Conservation (phyloP, 306 rosid species). For the Cicer pinnatifidum region DNA sequence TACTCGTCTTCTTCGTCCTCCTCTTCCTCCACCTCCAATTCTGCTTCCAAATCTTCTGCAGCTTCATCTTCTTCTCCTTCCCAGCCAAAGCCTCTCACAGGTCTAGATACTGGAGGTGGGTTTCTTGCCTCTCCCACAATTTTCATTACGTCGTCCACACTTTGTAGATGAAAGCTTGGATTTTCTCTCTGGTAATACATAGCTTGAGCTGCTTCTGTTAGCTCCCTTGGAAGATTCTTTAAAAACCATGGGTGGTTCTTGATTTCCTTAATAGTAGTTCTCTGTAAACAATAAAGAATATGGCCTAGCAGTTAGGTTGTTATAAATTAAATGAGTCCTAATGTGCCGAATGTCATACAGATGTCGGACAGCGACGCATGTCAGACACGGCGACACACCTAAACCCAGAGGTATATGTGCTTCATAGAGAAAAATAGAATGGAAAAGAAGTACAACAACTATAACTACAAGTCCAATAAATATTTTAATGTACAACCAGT, state of each 20-base stretch:
- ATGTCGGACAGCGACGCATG: too few species aligned
- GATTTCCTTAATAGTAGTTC: conserved; percentile 70
- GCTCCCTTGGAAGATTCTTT: conserved; percentile 85
- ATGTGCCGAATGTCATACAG: background rate
- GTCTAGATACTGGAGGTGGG: conserved; percentile 63
- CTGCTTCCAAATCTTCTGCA: conserved; percentile 45
- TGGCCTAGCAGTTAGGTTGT: conserved; percentile 29
- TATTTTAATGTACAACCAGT: background rate
- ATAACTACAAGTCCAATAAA: background rate
- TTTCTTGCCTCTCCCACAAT: conserved; percentile 79
- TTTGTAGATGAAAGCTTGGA: conserved; percentile 70
- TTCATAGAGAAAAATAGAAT: background rate
- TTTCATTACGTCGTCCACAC: conserved; percentile 71
- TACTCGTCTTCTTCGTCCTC: conserved; percentile 70
- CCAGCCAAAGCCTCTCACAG: conserved; percentile 66
- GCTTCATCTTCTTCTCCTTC: conserved; percentile 62
- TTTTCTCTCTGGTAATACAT: conserved; percentile 66
- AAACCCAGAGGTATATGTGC: too few species aligned
- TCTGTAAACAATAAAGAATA: conserved; percentile 54
- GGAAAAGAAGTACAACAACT: background rate
- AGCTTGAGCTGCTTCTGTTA: conserved; percentile 73
- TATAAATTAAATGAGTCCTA: conserved; percentile 9
- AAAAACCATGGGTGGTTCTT: conserved; percentile 85
- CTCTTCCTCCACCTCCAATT: conserved; percentile 58
- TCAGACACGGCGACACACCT: too few species aligned